These are phyloP conservation scores for Staphylotrichum tortipilum DNA, from an alignment of 495 filamentous ascomycete species.

Conservation along the genomic window DNA sequence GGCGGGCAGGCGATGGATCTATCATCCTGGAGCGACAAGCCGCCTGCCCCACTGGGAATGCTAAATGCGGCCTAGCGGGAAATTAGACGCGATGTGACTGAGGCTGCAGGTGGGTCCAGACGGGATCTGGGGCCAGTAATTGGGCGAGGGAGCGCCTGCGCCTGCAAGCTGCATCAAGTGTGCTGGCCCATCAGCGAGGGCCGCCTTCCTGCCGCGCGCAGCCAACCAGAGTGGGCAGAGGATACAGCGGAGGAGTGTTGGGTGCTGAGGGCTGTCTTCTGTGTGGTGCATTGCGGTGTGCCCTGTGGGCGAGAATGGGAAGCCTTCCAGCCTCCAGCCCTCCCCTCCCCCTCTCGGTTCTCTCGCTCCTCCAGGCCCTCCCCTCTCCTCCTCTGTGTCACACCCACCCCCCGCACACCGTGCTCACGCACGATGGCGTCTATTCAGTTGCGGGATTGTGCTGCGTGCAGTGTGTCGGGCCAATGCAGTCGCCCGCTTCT, in stretches of 20 bases:
- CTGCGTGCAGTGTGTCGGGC: no score
- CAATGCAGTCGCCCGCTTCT: constrained; percentile 1
- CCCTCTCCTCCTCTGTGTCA: no score
- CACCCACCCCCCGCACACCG: background rate
- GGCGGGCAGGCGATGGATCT: background rate
- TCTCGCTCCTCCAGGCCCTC: no score
- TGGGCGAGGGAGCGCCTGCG: constrained; percentile 27
- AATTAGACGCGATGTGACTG: constrained; percentile 33
- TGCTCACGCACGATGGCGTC: no score
- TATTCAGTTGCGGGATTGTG: no score
- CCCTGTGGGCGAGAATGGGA: no score
- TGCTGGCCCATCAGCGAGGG: constrained; percentile 8
- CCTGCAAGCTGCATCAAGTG: constrained; percentile 21
- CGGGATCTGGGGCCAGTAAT: constrained; percentile 9
- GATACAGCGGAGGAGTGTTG: no score
- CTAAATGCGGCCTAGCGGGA: constrained; percentile 13
- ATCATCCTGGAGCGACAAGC: background rate
- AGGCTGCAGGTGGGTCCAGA: constrained; percentile 14
- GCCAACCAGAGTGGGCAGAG: constrained; percentile 12
- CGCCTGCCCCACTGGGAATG: constrained; percentile 1
- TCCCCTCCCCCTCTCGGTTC: no score
- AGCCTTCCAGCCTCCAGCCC: no score
- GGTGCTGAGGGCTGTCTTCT: no score
- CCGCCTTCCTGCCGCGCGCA: constrained; percentile 6
- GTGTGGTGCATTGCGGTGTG: background rate